Evolutionary conservation across 75 land plant genomes (phyloP).

Genomic region (Cryptomeria japonica): DNA sequence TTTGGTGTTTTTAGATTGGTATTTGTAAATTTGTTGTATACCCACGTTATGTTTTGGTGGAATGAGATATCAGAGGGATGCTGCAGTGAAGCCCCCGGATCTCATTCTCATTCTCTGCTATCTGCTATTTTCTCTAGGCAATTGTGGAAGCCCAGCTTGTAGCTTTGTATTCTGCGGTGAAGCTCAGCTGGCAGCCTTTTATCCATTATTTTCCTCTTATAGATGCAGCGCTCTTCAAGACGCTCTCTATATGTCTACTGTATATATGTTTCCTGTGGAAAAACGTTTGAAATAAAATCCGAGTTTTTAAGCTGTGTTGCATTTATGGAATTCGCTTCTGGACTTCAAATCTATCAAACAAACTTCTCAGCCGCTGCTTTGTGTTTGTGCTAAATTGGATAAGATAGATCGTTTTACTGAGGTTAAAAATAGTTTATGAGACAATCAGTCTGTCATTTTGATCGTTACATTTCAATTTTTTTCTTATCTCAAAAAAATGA

Average conservation of each 20-base stretch:
- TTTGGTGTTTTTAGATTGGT: not conserved
- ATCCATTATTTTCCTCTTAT: not conserved
- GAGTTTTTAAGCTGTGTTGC: not conserved
- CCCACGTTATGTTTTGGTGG: not conserved
- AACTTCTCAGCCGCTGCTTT: not conserved
- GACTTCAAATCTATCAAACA: not conserved
- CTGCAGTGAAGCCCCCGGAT: constrained; percentile 2
- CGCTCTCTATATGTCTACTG: constrained; percentile 3
- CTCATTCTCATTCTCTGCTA: not conserved
- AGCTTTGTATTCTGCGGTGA: not conserved
- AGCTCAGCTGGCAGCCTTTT: constrained; percentile 16
- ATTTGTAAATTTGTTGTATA: not conserved
- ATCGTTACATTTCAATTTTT: no score
- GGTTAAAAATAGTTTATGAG: no score
- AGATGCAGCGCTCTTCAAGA: constrained; percentile 11
- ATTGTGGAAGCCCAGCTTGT: constrained; percentile 8
- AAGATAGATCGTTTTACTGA: not conserved
- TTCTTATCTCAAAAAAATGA: no score
- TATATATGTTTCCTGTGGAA: not conserved
- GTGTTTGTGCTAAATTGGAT: not conserved
- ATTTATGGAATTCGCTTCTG: not conserved
- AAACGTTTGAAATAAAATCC: not conserved
- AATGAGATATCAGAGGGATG: constrained; percentile 14
- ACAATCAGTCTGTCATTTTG: no score
- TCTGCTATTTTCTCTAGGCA: not conserved